Evolutionary conservation across 2,329 filamentous ascomycete species (phyloP), one percentile per base, ranked within the genome.

Genomic region (Pyrenochaeta sp.): DNA sequence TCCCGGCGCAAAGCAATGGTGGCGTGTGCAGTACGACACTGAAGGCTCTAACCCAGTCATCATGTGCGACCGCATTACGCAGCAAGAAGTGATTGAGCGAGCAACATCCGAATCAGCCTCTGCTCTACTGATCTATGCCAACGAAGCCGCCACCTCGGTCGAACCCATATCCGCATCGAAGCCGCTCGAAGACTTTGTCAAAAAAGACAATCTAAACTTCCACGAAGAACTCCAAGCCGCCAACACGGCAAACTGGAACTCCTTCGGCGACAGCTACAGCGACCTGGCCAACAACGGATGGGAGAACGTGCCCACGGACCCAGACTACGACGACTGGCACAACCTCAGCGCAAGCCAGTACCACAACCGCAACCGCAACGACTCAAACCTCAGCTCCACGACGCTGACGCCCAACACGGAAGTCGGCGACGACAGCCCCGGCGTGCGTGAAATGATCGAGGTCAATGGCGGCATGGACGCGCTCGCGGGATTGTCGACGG

Each of bases 51-150:
- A 61, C 5, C 51, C 55, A 4, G 48, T 55, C 7, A 64, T 70
- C 7, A 48, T 51, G 50, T 53, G 66, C 44, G 41, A 71, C 63
- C 51, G 61, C 34, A 73, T 81, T 15, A 70, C 72, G 3, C 77
- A 81, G 44, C 70, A 75, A 29, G 77, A 83, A 45, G 83, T 85
- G 7, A 73, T 85, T 37, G 68, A 76, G 53, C 72, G 81, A 51
- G 78, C 79, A 39, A 74, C 72, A 17, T 73, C 76, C 23, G 81
- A 85, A 52, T 74, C 76, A 38, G 73, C 68, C 21, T 76, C 73
- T 7, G 80, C 77, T 2, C 64, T 86, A 1, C 74, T 86, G 7
- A 77, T 86, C 3, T 86, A 86, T 60, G 83, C 82, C 14, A 82
- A 76, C 54, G 76, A 80, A 3, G 60, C 60, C 9, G 69, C 69